These are phyloP conservation scores for Vanrija sp. DNA, from an alignment of 1,284 basidiomycete species.

Conservation along the genomic window DNA sequence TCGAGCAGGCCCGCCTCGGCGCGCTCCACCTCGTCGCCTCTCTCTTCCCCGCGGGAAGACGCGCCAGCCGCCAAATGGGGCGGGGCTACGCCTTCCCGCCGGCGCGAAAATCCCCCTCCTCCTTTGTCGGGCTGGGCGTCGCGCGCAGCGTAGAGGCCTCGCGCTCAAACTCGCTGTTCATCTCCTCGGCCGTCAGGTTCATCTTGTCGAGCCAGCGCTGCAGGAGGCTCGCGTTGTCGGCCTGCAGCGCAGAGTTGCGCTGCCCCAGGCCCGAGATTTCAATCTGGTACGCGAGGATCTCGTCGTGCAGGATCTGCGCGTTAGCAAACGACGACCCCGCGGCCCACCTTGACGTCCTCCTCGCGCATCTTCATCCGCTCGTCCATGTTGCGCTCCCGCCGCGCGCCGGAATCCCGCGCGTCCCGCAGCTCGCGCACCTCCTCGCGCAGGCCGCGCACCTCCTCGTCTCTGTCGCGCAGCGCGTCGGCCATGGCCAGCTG, in stretches of 20 bases:
- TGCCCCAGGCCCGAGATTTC: conserved; percentile 86
- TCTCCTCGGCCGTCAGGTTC: conserved; percentile 84
- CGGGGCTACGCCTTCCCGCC: conserved; percentile 29
- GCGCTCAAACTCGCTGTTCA: conserved; percentile 69
- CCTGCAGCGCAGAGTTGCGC: conserved; percentile 75
- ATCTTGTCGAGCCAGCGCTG: conserved; percentile 95
- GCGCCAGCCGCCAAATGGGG: not conserved
- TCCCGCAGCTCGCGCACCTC: conserved; percentile 78
- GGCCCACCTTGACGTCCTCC: conserved; percentile 70
- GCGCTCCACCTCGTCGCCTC: not conserved
- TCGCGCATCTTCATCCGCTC: conserved; percentile 87
- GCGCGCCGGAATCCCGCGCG: conserved; percentile 55
- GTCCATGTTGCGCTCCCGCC: conserved; percentile 59
- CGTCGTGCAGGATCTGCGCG: conserved; percentile 81
- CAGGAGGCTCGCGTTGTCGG: conserved; percentile 89
- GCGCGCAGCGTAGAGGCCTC: conserved; percentile 17
- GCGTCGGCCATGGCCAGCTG: conserved; percentile 93
- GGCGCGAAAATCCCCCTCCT: conserved; percentile 30
- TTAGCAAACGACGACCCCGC: not conserved
- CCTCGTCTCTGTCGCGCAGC: conserved; percentile 86
- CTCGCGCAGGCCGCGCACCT: conserved; percentile 70
- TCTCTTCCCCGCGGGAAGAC: conserved; percentile 8
- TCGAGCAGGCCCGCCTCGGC: not conserved
- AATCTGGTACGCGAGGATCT: conserved; percentile 81
- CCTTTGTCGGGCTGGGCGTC: conserved; percentile 1